Evolutionary conservation across 441 rosid genomes (phyloP).

Genomic region (Erysimum cheiri): DNA sequence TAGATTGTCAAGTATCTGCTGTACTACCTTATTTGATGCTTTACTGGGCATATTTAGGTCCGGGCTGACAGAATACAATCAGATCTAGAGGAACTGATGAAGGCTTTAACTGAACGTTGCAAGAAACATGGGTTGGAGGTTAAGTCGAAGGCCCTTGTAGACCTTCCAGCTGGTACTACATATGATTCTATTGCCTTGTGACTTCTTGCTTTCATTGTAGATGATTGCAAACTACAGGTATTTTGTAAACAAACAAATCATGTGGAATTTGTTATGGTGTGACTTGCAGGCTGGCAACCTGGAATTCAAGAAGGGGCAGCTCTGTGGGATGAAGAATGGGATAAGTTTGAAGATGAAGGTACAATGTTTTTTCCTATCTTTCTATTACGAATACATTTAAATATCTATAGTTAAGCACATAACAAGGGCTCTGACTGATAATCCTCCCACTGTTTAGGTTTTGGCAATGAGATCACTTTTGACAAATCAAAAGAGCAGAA

Average conservation of each 20-base stretch:
- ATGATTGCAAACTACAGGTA: conserved; percentile 18
- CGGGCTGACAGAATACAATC: conserved; percentile 97
- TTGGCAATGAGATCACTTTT: conserved; percentile 77
- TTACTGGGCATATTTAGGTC: conserved; percentile 60
- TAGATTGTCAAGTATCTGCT: conserved; percentile 32
- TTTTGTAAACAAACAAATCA: conserved; percentile 25
- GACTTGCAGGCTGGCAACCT: conserved; percentile 92
- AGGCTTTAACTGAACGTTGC: conserved; percentile 79
- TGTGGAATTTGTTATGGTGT: conserved; percentile 44
- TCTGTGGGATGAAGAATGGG: conserved; percentile 99
- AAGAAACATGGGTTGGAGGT: conserved; percentile 86
- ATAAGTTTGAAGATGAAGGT: conserved; percentile 99
- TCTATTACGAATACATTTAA: conserved; percentile 19
- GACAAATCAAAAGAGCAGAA: conserved; percentile 56
- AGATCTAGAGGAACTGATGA: conserved; percentile 88
- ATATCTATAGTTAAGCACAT: conserved; percentile 21
- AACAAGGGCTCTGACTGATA: conserved; percentile 26
- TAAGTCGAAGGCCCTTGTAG: conserved; percentile 78
- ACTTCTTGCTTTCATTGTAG: conserved; percentile 12
- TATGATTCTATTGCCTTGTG: conserved; percentile 17
- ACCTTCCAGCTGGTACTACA: conserved; percentile 83
- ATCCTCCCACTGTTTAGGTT: conserved; percentile 63
- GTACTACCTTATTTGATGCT: conserved; percentile 35
- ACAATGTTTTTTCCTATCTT: conserved; percentile 29
- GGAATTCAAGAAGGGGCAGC: conserved; percentile 90